phyloP scores from a whole-genome alignment of 2,329 filamentous ascomycete species.

The Trichoderma asperellum region DNA sequence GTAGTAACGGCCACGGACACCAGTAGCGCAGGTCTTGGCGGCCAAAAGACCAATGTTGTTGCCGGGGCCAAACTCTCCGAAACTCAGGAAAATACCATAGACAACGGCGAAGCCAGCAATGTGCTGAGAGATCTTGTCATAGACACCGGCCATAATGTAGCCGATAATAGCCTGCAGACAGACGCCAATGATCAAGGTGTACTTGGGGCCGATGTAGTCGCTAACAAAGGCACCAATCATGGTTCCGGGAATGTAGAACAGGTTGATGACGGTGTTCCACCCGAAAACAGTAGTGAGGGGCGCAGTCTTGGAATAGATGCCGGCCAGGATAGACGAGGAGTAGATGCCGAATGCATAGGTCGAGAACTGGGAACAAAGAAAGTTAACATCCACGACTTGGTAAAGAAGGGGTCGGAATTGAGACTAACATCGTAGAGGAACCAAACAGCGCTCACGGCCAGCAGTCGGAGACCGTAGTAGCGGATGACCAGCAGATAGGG shows the following conservation, averaged over 20 bases:
- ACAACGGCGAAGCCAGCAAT: conserved; percentile 46
- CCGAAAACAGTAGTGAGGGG: conserved; percentile 79
- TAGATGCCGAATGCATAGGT: conserved; percentile 87
- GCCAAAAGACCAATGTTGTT: conserved; percentile 90
- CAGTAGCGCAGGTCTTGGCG: conserved; percentile 85
- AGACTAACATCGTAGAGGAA: conserved; percentile 73
- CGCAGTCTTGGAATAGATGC: conserved; percentile 61
- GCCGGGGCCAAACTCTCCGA: conserved; percentile 70
- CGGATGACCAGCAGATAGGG: conserved; percentile 60
- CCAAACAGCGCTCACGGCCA: conserved; percentile 75
- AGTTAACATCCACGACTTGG: not conserved
- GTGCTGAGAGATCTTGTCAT: conserved; percentile 66
- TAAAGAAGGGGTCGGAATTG: not conserved
- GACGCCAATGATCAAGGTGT: conserved; percentile 73
- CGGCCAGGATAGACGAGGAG: conserved; percentile 72
- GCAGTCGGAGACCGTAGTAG: conserved; percentile 76
- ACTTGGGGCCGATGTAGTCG: conserved; percentile 78
- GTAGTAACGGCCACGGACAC: conserved; percentile 77
- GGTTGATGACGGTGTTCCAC: conserved; percentile 86
- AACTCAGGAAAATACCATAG: conserved; percentile 45
- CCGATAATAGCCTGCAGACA: conserved; percentile 75
- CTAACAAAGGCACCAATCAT: conserved; percentile 75
- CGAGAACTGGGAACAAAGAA: conserved; percentile 60
- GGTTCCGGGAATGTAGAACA: conserved; percentile 87
- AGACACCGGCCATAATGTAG: conserved; percentile 86